phyloP scores from a whole-genome alignment of 1,139 yeast species.

The Casaregolazyma lundiana region DNA sequence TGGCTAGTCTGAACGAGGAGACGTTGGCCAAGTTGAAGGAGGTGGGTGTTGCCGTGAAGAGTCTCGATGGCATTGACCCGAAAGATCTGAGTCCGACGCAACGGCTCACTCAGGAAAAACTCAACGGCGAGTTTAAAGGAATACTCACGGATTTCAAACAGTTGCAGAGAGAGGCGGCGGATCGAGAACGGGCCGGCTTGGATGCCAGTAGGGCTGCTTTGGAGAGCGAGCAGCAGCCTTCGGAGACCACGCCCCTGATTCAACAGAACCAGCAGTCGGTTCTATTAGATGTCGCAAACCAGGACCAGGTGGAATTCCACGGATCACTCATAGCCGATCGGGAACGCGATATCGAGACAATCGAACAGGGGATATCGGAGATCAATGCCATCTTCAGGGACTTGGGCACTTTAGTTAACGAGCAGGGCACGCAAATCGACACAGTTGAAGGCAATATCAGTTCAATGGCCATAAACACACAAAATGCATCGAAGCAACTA shows the following conservation, averaged over 20 bases:
- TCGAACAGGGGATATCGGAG: slow-evolving; percentile 74
- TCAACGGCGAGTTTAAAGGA: slow-evolving; percentile 41
- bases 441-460: slow-evolving; percentile 75
- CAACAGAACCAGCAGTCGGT: slow-evolving; percentile 37
- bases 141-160: slow-evolving; percentile 38
- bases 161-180: slow-evolving; percentile 33
- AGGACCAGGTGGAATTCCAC: slow-evolving; percentile 74
- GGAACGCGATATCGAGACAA: slow-evolving; percentile 64
- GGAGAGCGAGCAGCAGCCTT: slow-evolving; percentile 30
- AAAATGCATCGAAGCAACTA: slow-evolving; percentile 66
- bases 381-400: slow-evolving; percentile 83
- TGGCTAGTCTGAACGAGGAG: slow-evolving; percentile 20
- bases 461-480: slow-evolving; percentile 60
- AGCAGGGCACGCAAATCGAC: slow-evolving; percentile 82
- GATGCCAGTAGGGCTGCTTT: slow-evolving; percentile 33
- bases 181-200: slow-evolving; percentile 27
- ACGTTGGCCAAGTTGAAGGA: slow-evolving; percentile 21
- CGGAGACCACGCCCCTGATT: slow-evolving; percentile 29
- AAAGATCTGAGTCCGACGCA: slow-evolving; percentile 22
- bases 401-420: slow-evolving; percentile 67
- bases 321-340: slow-evolving; percentile 64
- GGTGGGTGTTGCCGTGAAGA: slow-evolving; percentile 21
- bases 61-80: slow-evolving; percentile 15
- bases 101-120: slow-evolving; percentile 38
- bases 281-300: slow-evolving; percentile 38